Base-by-base conservation (phyloP, 2,329 filamentous ascomycete genomes). In the Alternaria brassicicola region DNA sequence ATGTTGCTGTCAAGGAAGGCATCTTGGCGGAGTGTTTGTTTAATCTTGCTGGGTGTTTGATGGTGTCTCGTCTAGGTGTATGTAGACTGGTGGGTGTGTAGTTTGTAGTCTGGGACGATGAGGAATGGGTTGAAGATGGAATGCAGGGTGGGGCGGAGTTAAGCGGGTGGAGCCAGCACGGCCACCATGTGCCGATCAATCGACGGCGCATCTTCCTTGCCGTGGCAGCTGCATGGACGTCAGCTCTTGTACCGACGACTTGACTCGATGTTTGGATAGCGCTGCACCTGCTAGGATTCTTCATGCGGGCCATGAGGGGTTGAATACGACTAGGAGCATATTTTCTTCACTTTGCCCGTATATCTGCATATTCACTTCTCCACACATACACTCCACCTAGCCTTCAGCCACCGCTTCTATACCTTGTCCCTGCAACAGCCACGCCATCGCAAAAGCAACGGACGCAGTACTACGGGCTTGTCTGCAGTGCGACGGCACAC, bases 1-100 rank as follows among this genome's bases (percentile, higher is more conserved):
- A 89, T 46, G 78, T 78, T 48, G 84, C 85, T 35, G 77, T 77
- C 57, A 87, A 78, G 28, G 54, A 42, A 4, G 69, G 54, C 73
- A 76, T 76, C 7, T 13, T 53, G 52, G 31, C n/a, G 21, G n/a
- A n/a, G n/a, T n/a, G n/a, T n/a, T n/a, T n/a, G n/a, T n/a, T n/a
- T n/a, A n/a, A n/a, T n/a, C n/a, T n/a, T n/a, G n/a, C n/a, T n/a
- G n/a, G n/a, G n/a, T n/a, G n/a, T n/a, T n/a, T 41, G 8, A 10
- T 23, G 35, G 19, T 52, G n/a, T 41, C 7, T 6, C 15, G 35
- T 15, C 10, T 33, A 15, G 48, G 13, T 41, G 2, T 41, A n/a
- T n/a, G n/a, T n/a, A n/a, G n/a, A n/a, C n/a, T n/a, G n/a, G n/a
- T n/a, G n/a, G n/a, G 23, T 28, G 15, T 19, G 21, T 10, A 12